A percentile compares a stretch with the other conserved stretches of the same genome.
Conservation (phyloP, 768 basidiomycete species). For the Tulasnella sp. region DNA sequence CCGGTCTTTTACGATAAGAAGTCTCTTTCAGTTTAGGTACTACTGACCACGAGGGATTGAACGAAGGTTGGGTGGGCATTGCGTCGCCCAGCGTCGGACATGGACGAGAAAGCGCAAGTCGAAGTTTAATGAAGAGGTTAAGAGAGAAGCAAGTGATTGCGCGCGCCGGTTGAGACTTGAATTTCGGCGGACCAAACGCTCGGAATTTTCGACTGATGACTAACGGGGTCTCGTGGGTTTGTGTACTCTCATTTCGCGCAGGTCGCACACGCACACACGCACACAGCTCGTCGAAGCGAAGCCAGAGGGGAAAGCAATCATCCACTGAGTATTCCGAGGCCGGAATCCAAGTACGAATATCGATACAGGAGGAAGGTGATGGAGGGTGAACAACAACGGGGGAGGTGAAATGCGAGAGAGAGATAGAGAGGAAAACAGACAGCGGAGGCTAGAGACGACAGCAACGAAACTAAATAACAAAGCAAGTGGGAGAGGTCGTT, state of each 20-base stretch:
- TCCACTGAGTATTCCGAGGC: constrained; percentile 13
- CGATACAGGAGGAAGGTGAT: constrained; percentile 19
- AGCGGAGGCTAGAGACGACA: constrained; percentile 13
- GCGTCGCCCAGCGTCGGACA: not conserved
- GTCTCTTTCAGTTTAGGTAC: constrained; percentile 13
- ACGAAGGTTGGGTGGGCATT: constrained; percentile 39
- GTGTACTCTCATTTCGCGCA: not conserved
- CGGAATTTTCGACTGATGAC: not conserved
- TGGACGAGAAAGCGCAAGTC: constrained; percentile 15
- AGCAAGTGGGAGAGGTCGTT: constrained; percentile 15
- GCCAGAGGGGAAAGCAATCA: not conserved
- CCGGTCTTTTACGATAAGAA: not conserved
- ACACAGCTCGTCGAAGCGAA: not conserved
- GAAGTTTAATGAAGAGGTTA: not conserved
- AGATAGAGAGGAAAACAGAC: not conserved
- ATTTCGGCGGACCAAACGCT: constrained; percentile 1
- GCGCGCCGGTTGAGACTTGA: not conserved
- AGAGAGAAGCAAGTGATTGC: too few species aligned
- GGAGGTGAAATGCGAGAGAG: constrained; percentile 1
- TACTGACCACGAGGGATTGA: constrained; percentile 48
- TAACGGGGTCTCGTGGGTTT: constrained; percentile 1
- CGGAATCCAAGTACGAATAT: constrained; percentile 18
- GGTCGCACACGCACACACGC: not conserved
- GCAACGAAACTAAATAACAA: constrained; percentile 12
- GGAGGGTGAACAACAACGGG: constrained; percentile 13